phyloP scores from a whole-genome alignment of 176 grass and related monocot species.

The Triticum dicoccoides region DNA sequence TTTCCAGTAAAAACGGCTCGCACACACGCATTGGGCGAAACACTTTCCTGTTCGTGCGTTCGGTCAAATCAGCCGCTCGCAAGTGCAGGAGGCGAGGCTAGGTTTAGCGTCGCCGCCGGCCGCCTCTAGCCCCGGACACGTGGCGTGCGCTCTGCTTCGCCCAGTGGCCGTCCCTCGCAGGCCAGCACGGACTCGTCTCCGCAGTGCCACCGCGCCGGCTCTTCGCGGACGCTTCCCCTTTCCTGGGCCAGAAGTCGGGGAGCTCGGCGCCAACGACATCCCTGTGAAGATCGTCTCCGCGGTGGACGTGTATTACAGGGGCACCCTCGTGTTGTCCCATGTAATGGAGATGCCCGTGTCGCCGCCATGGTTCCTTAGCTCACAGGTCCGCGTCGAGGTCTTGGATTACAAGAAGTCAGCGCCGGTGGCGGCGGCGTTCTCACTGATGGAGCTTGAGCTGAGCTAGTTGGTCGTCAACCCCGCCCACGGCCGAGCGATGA shows the following conservation, averaged over 20 bases:
- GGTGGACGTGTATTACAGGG: slow-evolving; percentile 42
- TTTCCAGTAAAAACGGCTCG: too few species aligned
- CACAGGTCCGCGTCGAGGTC: slow-evolving; percentile 56
- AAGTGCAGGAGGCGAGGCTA: too few species aligned
- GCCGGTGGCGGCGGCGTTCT: not conserved
- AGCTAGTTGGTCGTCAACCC: slow-evolving; percentile 62
- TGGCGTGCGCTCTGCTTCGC: slow-evolving; percentile 72
- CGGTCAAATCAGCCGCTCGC: too few species aligned
- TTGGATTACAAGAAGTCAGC: slow-evolving; percentile 32
- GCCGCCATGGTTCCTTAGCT: slow-evolving; percentile 50
- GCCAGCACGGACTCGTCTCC: not conserved
- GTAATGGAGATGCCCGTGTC: slow-evolving; percentile 49
- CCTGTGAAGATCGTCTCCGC: slow-evolving; percentile 42
- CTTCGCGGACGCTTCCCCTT: slow-evolving; percentile 60
- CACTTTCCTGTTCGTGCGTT: too few species aligned
- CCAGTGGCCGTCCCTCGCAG: slow-evolving; percentile 54
- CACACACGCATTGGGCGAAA: too few species aligned
- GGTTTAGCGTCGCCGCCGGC: too few species aligned
- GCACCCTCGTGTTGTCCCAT: slow-evolving; percentile 43
- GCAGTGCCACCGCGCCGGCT: slow-evolving; percentile 32
- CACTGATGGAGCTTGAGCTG: slow-evolving; percentile 44
- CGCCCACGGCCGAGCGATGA: slow-evolving; percentile 29
- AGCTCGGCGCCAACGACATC: not conserved
- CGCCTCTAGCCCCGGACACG: not conserved
- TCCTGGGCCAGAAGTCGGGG: slow-evolving; percentile 10